These are phyloP conservation scores for Pelagophyceae sp. DNA, from an alignment of 352 stramenopile species.

Conservation along the genomic window DNA sequence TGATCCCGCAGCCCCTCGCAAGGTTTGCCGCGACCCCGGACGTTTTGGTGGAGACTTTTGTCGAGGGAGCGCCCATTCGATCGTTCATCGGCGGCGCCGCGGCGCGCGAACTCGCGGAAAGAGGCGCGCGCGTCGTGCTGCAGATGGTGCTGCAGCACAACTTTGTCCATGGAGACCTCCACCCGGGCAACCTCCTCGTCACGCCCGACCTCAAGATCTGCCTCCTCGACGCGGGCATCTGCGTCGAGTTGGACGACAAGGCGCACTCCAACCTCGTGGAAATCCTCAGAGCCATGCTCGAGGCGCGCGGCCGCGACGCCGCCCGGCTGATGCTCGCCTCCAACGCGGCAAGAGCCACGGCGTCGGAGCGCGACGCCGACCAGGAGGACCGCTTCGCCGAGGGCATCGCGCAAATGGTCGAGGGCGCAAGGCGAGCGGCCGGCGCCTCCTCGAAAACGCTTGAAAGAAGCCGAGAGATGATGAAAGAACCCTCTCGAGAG, in stretches of 20 bases:
- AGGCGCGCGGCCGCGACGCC: conserved; percentile 44
- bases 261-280: conserved; percentile 55
- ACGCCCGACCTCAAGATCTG: conserved; percentile 36
- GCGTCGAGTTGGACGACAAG: conserved; percentile 49
- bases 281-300: conserved; percentile 53
- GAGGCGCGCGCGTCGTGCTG: conserved; percentile 42
- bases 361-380: conserved; percentile 35
- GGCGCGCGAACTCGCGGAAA: conserved; percentile 25
- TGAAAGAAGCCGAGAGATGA: conserved; percentile 15
- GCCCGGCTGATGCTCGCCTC: conserved; percentile 54
- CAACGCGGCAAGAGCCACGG: conserved; percentile 35
- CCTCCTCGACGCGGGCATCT: conserved; percentile 56
- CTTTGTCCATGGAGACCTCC: conserved; percentile 82
- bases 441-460: conserved; percentile 42
- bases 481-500: neutral
- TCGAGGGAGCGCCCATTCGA: conserved; percentile 60
- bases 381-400: conserved; percentile 49
- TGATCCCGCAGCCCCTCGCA: conserved; percentile 55
- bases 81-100: conserved; percentile 49
- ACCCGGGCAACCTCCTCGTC: conserved; percentile 61
- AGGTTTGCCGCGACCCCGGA: neutral
- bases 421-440: too few relatives aligned
- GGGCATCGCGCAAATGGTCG: conserved; percentile 47
- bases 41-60: conserved; percentile 79
- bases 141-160: conserved; percentile 92